Base-by-base conservation (phyloP, 148 eudicot species). In the Oxyria digyna region DNA sequence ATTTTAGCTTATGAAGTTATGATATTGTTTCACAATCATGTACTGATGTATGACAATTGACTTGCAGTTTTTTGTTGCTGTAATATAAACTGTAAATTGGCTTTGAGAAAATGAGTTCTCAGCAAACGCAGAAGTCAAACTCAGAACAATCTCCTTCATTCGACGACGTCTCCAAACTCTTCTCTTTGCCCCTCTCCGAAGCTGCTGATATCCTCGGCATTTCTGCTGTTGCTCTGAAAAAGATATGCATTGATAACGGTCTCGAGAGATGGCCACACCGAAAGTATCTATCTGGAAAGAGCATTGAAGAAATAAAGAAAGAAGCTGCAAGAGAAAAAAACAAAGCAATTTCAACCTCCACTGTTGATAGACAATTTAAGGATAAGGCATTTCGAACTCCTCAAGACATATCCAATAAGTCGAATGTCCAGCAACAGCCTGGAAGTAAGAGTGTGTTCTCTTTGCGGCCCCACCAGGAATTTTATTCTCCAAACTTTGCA, bases 241-340 rank as follows among this genome's bases (percentile, higher is more conserved):
- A 79, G 71, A 48, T 85, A 37, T 85, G 89, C 76, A 74, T 75
- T 62, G 89, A 83, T 12, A 81, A 85, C 79, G 89, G 89, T 52
- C 89, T 85, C 0, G 80, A 81, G 62, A 74, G 89, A 69, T 85
- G 89, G 89, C 89, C 89, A 8, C 78, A 85, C 57, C 81, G 89
- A 8, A 83, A 83, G 74, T 78, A 76, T 73, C 77, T 80, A 26
- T 78, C 82, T 37, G 88, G 88, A 38, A 85, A 85, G 73, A 80
- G 79, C 74, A 80, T 82, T 48, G 88, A 85, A 69, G 88, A 85
- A 32, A 85, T 85, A 26, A 82, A 82, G 72, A 80, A 46, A 68
- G 85, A 82, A 68, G 85, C 82, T 18, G 72, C 81, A 55, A 67
- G 29, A 62, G 84, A 74, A 33, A 85, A 76, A 78, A 76, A 29